Evolutionary conservation across 176 grass and related monocot species (phyloP), one percentile per base, ranked within the genome.

Genomic region (Olyra latifolia): DNA sequence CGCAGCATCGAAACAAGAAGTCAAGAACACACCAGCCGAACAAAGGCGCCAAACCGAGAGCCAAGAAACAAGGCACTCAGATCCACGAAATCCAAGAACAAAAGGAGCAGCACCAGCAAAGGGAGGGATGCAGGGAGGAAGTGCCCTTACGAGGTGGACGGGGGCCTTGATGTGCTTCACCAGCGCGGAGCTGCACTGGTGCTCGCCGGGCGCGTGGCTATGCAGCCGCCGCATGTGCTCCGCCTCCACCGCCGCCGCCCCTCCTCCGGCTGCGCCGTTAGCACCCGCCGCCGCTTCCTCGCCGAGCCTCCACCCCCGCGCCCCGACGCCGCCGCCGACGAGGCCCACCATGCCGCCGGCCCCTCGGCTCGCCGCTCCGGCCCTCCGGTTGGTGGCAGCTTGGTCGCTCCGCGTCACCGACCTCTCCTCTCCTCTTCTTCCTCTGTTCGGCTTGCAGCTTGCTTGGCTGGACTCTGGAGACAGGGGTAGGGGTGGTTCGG

Each of bases 161-260:
- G 94, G 94, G 43, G 94, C 89, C 39, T 92, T 77, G 82, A 97
- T 92, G 82, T 84, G 94, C 70, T 92, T 94, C 53, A 91, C 80
- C 65, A 97, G 87, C 8, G 77, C 72, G 3, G 94, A 93, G 54
- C 66, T 90, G 82, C 94, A 97, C 91, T 97, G 94, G 71, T 97
- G 79, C 58, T 89, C 89, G 14, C 46, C 90, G 11, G 81, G 84
- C 11, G 86, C 82, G 62, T 94, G 94, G 28, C 75, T 76, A 72
- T 97, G 94, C 11, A 94, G 89, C 82, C 84, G 79, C 44, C 94
- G 74, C 65, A 90, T 85, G 71, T 87, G 70, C 23, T 94, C 91
- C 44, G 78, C 59, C 82, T 89, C 88, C 40, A 69, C 48, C 55
- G 53, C 73, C 61, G 62, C 60, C 20, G 4, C 43, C 6, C 42